A percentile compares a stretch with the other conserved stretches of the same genome.
phyloP scores from a whole-genome alignment of 768 basidiomycete species.

The Suillus brevipes region DNA sequence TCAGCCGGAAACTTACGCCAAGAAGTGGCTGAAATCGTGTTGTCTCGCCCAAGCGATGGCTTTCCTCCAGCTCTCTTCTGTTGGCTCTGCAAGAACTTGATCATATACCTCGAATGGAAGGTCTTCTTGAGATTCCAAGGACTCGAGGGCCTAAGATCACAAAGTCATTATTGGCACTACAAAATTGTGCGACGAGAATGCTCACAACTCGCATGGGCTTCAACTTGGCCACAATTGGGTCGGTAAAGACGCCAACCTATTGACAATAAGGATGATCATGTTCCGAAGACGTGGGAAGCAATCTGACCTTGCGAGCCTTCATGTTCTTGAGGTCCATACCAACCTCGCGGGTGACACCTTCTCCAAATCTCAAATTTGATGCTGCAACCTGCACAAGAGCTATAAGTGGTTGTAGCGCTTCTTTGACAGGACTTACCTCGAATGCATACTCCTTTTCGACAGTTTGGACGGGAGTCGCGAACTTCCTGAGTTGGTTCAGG shows the following conservation, averaged over 20 bases:
- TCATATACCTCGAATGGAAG: constrained; percentile 83
- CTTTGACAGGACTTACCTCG: constrained; percentile 52
- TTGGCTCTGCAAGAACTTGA: constrained; percentile 84
- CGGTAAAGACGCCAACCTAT: constrained; percentile 93
- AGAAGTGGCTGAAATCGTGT: constrained; percentile 90
- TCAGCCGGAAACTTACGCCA: constrained; percentile 59
- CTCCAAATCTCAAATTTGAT: constrained; percentile 84
- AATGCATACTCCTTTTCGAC: constrained; percentile 90
- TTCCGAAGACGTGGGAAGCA: constrained; percentile 2
- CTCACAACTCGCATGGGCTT: constrained; percentile 79
- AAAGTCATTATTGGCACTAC: constrained; percentile 2
- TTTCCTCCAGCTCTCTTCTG: constrained; percentile 83
- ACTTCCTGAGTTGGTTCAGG: constrained; percentile 63
- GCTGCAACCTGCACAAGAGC: constrained; percentile 64
- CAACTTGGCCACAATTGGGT: constrained; percentile 79
- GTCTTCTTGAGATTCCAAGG: constrained; percentile 74
- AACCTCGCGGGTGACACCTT: constrained; percentile 86
- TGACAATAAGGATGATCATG: constrained; percentile 11
- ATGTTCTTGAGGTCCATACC: constrained; percentile 95
- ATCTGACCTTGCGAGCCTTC: constrained; percentile 76
- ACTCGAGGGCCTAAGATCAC: constrained; percentile 61
- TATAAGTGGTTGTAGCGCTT: not conserved
- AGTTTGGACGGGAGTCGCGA: constrained; percentile 74
- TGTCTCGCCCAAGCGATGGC: constrained; percentile 87
- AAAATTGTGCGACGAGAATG: constrained; percentile 10